Evolutionary conservation across 257 asterid species (phyloP).

Genomic region (Parsonsia alboflavescens): DNA sequence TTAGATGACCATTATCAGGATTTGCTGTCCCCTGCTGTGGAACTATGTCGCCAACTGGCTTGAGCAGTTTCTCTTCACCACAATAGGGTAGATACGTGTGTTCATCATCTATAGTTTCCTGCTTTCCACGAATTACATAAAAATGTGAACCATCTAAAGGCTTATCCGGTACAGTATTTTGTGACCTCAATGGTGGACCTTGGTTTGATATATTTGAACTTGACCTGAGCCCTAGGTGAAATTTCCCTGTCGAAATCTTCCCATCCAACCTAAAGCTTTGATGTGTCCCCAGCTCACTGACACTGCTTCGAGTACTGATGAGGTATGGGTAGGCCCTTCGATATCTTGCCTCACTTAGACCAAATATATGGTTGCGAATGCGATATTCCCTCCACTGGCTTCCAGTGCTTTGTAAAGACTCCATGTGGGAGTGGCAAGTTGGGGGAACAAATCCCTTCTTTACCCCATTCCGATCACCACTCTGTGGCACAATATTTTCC

Average conservation of each 20-base stretch:
- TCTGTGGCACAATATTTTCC: slow-evolving; percentile 15
- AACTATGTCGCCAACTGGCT: neutral
- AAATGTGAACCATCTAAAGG: neutral
- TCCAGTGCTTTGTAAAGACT: neutral
- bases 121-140: neutral
- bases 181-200: neutral
- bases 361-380: slow-evolving; percentile 3
- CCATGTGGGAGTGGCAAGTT: neutral
- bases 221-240: slow-evolving; percentile 1
- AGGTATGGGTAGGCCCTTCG: slow-evolving; percentile 1
- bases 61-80: neutral
- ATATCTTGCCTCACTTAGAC: slow-evolving; percentile 13
- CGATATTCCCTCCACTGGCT: slow-evolving; percentile 2
- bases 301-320: neutral
- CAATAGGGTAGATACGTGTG: neutral
- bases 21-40: neutral
- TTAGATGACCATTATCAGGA: neutral
- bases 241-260: slow-evolving; percentile 3
- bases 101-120: neutral
- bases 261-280: slow-evolving; percentile 7
- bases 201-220: slow-evolving; percentile 7
- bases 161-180: neutral
- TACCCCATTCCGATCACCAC: neutral
- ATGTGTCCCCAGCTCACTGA: neutral
- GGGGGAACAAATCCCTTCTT: neutral